Evolutionary conservation across 176 grass and related monocot species (phyloP).

Genomic region (Bolboschoenus planiculmis): DNA sequence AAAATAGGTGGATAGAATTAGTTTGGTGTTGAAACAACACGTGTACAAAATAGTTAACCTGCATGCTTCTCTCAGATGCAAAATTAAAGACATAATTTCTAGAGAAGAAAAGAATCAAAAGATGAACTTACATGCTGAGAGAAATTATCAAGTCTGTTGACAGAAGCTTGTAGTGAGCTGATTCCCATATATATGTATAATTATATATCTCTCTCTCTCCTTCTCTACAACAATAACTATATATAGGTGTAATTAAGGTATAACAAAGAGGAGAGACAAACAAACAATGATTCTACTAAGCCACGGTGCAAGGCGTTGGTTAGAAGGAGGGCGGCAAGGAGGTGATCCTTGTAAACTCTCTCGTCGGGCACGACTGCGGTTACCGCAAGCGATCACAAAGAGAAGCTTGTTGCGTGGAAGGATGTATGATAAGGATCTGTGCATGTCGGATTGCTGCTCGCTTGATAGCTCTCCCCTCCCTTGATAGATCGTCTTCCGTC

Average conservation of each 20-base stretch:
- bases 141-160: neutral
- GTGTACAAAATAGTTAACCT: neutral
- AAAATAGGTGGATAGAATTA: neutral
- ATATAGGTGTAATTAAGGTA: slow-evolving; percentile 28
- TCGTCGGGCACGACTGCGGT: neutral
- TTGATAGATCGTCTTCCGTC: neutral
- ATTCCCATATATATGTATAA: slow-evolving; percentile 7
- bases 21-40: neutral
- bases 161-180: slow-evolving; percentile 24
- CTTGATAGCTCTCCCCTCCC: neutral
- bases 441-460: slow-evolving; percentile 47
- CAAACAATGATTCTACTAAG: slow-evolving; percentile 8
- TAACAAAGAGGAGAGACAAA: slow-evolving; percentile 35
- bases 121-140: slow-evolving; percentile 14
- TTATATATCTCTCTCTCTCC: neutral
- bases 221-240: neutral
- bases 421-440: slow-evolving; percentile 39
- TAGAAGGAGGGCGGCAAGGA: slow-evolving; percentile 12
- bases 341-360: slow-evolving; percentile 32
- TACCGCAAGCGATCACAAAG: neutral
- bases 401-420: slow-evolving; percentile 33
- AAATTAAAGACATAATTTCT: neutral
- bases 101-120: neutral
- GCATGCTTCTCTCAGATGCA: neutral
- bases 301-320: slow-evolving; percentile 27